Evolutionary conservation across 73 alveolate genomes (phyloP).

Genomic region (Tetrahymena malaccensis): DNA sequence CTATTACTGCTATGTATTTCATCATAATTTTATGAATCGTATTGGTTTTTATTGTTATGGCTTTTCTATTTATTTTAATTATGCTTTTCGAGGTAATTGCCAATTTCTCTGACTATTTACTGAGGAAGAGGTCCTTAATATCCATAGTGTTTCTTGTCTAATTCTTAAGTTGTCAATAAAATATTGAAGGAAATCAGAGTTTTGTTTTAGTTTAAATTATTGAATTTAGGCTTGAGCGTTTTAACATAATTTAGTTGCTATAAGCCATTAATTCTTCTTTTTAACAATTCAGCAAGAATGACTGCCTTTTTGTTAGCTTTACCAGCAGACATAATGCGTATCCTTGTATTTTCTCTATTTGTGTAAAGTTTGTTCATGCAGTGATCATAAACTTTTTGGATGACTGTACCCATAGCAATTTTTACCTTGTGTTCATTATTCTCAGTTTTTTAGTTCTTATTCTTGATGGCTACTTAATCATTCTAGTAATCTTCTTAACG

Average conservation of each 20-base stretch:
- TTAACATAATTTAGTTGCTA: neutral
- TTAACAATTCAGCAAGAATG: neutral
- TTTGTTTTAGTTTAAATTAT: neutral
- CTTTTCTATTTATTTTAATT: neutral
- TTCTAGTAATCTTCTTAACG: neutral
- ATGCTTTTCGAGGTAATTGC: neutral
- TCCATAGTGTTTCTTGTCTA: neutral
- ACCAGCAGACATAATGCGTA: neutral
- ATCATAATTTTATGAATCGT: no score
- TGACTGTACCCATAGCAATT: neutral
- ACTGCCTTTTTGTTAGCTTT: neutral
- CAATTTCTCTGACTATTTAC: neutral
- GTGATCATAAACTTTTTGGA: neutral
- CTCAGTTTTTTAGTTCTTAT: neutral
- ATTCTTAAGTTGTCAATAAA: neutral
- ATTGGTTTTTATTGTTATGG: neutral
- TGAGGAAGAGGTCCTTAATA: neutral
- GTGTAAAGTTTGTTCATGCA: neutral
- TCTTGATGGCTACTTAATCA: neutral
- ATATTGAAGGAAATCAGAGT: neutral
- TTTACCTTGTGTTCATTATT: neutral
- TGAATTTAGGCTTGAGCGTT: neutral
- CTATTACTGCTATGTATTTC: neutral
- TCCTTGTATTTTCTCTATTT: neutral
- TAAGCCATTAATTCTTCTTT: neutral